A percentile compares a stretch with the other conserved stretches of the same genome.
These are phyloP conservation scores for Parsonsia alboflavescens DNA, from an alignment of 257 asterid genomes.

Conservation along the genomic window DNA sequence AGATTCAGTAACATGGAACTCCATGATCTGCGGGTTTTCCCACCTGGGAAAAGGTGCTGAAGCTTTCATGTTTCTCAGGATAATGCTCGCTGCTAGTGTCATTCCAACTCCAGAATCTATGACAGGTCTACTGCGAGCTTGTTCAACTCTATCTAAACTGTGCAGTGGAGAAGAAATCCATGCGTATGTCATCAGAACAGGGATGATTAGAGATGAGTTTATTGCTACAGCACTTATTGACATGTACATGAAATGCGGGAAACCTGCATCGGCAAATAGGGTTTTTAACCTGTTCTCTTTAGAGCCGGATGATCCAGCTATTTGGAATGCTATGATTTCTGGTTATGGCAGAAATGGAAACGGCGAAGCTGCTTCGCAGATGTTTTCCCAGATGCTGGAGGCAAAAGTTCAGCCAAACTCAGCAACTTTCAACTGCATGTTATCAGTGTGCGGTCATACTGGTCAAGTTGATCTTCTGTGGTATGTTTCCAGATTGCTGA, in stretches of 20 bases:
- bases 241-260: constrained; percentile 89
- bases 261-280: constrained; percentile 33
- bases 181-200: constrained; percentile 50
- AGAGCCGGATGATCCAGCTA: constrained; percentile 61
- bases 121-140: constrained; percentile 63
- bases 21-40: constrained; percentile 74
- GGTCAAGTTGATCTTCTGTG: constrained; percentile 62
- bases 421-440: constrained; percentile 66
- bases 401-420: constrained; percentile 57
- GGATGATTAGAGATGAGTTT: constrained; percentile 34
- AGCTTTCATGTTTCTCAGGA: constrained; percentile 60
- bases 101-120: constrained; percentile 43
- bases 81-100: constrained; percentile 47
- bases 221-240: constrained; percentile 71
- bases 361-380: constrained; percentile 55
- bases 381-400: constrained; percentile 53
- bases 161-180: constrained; percentile 59
- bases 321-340: constrained; percentile 93
- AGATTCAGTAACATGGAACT: constrained; percentile 78
- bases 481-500: constrained; percentile 51
- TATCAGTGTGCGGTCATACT: constrained; percentile 63
- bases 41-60: constrained; percentile 47
- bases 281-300: constrained; percentile 42
- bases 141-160: constrained; percentile 46
- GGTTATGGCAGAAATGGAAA: constrained; percentile 77